Base-by-base conservation (phyloP, 1,284 basidiomycete genomes). In the Cystobasidium pallidum region DNA sequence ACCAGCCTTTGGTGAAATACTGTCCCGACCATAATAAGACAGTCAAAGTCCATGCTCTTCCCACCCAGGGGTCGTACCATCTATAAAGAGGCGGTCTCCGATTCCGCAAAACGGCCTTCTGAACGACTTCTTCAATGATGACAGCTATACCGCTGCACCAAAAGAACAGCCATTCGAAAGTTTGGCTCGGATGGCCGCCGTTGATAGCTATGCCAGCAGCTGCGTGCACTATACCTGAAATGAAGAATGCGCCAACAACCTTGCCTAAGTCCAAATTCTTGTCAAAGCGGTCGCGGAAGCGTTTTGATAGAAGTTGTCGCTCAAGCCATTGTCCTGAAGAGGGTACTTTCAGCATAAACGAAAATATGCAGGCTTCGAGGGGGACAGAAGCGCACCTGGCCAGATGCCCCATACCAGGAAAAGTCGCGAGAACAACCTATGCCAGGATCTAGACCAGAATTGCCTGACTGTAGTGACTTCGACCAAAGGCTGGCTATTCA, bases 121-220 rank as follows among this genome's bases (percentile, higher is more conserved):
- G 59, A 13, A 64, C 68, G 1, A 34, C 47, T 28, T 71, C 59
- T 30, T 71, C 68, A 19, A 64, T 28, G 6, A 71, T 52, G 45
- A 71, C 51, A 15, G 49, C 68, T 47, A 63, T 32, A 7, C 68
- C 68, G 39, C 68, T 64, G 3, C 30, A 52, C 59, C 58, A 71
- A 36, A 71, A 71, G 68, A 71, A 71, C 3, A 71, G 68, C 68
- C 68, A 71, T 47, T 71, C 68, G 39, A 71, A 71, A 6, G 68
- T 64, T 36, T 64, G 30, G 19, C 45, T 54, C 3, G 68, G 61
- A 10, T 63, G 47, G 24, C 68, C 68, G 11, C 68, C 68, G 28
- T 64, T 71, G 45, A 71, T 71, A 2, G 49, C 15, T 36, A 71
- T 64, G 11, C 68, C 68, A 17, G 68, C 68, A 34, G 68, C 68